phyloP scores from a whole-genome alignment of 345 rosid genomes.

The Citrus medica region DNA sequence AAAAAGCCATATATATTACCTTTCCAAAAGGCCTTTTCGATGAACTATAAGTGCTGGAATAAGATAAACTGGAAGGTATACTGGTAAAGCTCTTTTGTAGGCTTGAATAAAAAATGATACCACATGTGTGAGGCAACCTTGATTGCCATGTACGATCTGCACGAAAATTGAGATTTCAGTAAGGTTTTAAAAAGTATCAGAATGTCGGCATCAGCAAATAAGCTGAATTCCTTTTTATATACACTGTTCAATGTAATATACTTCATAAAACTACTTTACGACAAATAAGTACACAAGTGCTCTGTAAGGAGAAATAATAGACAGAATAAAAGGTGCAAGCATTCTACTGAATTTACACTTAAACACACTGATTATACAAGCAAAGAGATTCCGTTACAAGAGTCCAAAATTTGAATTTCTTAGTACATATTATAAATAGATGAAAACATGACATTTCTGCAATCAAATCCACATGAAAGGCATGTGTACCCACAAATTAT shows the following conservation, averaged over 20 bases:
- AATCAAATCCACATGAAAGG: not conserved
- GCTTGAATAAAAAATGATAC: conserved; percentile 71
- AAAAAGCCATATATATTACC: conserved; percentile 33
- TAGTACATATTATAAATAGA: not conserved
- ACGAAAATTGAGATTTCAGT: conserved; percentile 18
- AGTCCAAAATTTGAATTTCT: not conserved
- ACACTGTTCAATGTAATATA: not conserved
- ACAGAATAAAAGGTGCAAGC: not conserved
- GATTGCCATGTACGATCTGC: conserved; percentile 92
- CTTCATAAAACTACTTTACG: not conserved
- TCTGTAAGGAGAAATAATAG: not conserved
- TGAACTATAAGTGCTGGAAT: conserved; percentile 90
- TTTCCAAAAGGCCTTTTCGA: conserved; percentile 74
- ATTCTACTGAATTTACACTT: not conserved
- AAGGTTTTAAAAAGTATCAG: not conserved
- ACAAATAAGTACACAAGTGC: not conserved
- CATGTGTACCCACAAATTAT: not conserved
- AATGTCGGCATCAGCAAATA: not conserved
- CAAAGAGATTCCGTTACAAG: not conserved
- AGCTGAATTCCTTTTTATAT: not conserved
- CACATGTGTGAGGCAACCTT: conserved; percentile 63
- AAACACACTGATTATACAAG: not conserved
- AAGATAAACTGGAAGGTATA: conserved; percentile 89
- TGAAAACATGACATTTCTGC: not conserved
- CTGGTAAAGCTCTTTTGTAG: conserved; percentile 83